phyloP scores from a whole-genome alignment of 495 filamentous ascomycete species.

The Hypoxylon subgilvum region DNA sequence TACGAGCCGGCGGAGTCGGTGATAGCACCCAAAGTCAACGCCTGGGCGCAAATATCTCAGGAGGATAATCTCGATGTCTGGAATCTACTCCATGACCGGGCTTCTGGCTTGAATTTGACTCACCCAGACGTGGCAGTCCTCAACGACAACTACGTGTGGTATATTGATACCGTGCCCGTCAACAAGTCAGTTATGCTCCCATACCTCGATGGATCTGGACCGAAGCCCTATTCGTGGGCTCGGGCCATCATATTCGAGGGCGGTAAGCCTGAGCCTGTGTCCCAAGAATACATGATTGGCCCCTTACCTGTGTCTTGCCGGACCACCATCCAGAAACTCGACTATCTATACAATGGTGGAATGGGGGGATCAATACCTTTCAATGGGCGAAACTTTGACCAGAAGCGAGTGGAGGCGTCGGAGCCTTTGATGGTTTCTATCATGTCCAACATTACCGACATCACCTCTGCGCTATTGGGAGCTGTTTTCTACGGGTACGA shows the following conservation, averaged over 20 bases:
- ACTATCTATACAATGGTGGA: conserved; percentile 54
- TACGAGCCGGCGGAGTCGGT: conserved; percentile 20
- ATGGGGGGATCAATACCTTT: conserved; percentile 43
- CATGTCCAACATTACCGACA: conserved; percentile 47
- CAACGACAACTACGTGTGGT: conserved; percentile 47
- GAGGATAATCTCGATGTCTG: conserved; percentile 41
- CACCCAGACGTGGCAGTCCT: conserved; percentile 27
- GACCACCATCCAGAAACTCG: conserved; percentile 49
- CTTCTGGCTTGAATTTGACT: conserved; percentile 41
- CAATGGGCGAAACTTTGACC: conserved; percentile 46
- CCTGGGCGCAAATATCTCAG: conserved; percentile 40
- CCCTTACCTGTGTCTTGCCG: conserved; percentile 52
- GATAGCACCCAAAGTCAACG: conserved; percentile 38
- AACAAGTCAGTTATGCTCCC: conserved; percentile 59
- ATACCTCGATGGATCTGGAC: conserved; percentile 52
- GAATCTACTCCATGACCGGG: conserved; percentile 41
- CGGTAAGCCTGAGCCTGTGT: conserved; percentile 51
- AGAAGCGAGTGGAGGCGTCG: conserved; percentile 33
- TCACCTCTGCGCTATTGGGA: conserved; percentile 44
- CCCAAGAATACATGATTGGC: conserved; percentile 57
- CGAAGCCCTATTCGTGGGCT: conserved; percentile 54
- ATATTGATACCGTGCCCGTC: conserved; percentile 57
- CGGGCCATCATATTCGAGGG: conserved; percentile 54
- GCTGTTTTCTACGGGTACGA: conserved; percentile 42
- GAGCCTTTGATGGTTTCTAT: conserved; percentile 39